These are phyloP conservation scores for Dimocarpus longan DNA, from an alignment of 345 rosid genomes.

Conservation along the genomic window DNA sequence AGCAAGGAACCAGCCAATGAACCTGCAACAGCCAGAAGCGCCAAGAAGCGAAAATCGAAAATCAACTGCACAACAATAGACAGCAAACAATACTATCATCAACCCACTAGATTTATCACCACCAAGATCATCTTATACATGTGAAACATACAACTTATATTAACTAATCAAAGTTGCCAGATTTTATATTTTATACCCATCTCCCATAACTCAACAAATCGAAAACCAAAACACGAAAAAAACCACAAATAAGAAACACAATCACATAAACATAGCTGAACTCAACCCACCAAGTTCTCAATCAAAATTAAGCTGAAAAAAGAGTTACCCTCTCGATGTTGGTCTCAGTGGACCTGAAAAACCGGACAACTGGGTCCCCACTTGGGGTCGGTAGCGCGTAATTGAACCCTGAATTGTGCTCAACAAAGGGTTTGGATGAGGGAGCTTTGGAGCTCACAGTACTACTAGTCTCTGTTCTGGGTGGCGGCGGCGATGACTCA, in stretches of 20 bases:
- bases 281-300: neutral
- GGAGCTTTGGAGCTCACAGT: conserved; percentile 29
- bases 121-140: neutral
- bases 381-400: conserved; percentile 35
- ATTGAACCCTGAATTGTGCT: conserved; percentile 41
- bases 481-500: conserved; percentile 37
- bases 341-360: conserved; percentile 69
- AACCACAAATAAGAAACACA: neutral
- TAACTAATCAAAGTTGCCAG: neutral
- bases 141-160: neutral
- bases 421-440: conserved; percentile 31
- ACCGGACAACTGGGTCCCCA: conserved; percentile 36
- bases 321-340: conserved; percentile 65
- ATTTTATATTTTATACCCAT: too few relatives aligned
- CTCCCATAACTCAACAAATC: neutral
- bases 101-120: neutral
- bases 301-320: neutral
- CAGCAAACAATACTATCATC: neutral
- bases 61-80: conserved; percentile 52
- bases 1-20: conserved; percentile 86
- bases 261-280: neutral
- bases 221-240: neutral
- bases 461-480: conserved; percentile 7
- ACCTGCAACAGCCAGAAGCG: conserved; percentile 79
- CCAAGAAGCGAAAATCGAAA: conserved; percentile 89